Evolutionary conservation across 108 stramenopile genomes (phyloP).

Genomic region (Conticribra weissflogii): DNA sequence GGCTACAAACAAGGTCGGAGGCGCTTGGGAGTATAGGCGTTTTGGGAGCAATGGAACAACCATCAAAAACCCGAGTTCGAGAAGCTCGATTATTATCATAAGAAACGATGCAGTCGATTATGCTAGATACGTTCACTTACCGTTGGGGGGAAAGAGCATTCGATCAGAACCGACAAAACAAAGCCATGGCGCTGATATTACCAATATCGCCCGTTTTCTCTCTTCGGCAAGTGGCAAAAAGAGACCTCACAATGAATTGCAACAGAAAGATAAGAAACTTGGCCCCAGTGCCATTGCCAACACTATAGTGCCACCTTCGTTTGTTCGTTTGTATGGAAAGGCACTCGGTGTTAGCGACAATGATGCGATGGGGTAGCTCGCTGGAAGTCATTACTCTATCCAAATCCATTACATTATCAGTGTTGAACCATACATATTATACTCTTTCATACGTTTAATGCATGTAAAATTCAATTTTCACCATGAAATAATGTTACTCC

Average conservation of each 20-base stretch:
- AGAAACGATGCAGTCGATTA: constrained; percentile 28
- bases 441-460: no score
- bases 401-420: no score
- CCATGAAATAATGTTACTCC: no score
- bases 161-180: neutral
- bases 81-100: constrained; percentile 13
- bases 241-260: neutral
- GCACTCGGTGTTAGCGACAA: neutral
- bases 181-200: no score
- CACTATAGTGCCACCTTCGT: constrained; percentile 16
- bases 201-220: no score
- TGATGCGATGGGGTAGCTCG: no score
- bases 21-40: neutral
- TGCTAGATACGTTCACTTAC: constrained; percentile 8
- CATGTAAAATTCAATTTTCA: no score
- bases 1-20: neutral
- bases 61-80: neutral
- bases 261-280: neutral
- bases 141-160: neutral
- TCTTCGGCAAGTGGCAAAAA: constrained; percentile 1
- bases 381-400: no score
- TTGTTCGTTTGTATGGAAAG: constrained; percentile 21
- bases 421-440: no score
- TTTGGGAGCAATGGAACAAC: neutral
- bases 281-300: constrained; percentile 1